Conservation (phyloP, 2,329 filamentous ascomycete species). For the Aspergillus sp. region DNA sequence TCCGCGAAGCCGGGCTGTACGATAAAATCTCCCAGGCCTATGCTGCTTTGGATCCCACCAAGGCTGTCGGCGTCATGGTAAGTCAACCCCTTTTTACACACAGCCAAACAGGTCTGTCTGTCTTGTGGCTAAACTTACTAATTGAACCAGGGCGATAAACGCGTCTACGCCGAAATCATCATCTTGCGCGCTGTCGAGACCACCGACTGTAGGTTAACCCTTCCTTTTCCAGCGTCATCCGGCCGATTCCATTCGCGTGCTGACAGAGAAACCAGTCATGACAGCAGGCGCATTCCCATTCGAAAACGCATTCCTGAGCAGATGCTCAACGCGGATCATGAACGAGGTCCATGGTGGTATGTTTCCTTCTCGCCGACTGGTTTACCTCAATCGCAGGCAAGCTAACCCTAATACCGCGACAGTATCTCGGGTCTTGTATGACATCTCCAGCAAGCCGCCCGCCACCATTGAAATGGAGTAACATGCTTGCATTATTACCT, state of each 20-base stretch:
- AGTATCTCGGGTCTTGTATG: constrained; percentile 17
- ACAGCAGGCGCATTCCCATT: constrained; percentile 63
- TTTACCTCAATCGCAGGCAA: too few species aligned
- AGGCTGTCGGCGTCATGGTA: constrained; percentile 45
- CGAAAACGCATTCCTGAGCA: constrained; percentile 54
- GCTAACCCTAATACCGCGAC: background rate
- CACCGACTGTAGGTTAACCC: constrained; percentile 39
- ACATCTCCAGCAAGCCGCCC: constrained; percentile 56
- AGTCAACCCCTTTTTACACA: too few species aligned
- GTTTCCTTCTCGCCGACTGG: constrained; percentile 40
- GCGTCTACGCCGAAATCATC: constrained; percentile 56
- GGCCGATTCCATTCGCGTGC: background rate
- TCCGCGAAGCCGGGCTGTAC: constrained; percentile 37
- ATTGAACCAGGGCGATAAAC: constrained; percentile 55
- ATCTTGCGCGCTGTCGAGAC: constrained; percentile 53
- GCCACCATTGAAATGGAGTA: constrained; percentile 70
- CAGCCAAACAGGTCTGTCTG: too few species aligned
- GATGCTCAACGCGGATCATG: constrained; percentile 58
- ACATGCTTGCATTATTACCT: constrained; percentile 8
- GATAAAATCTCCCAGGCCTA: constrained; percentile 59
- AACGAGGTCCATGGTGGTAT: constrained; percentile 59
- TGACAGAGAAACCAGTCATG: constrained; percentile 44
- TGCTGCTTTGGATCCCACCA: constrained; percentile 57
- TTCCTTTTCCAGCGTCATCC: background rate
- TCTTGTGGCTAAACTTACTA: too few species aligned